These are phyloP conservation scores for Cephaloascus albidus DNA, from an alignment of 805 yeast species.

Conservation along the genomic window DNA sequence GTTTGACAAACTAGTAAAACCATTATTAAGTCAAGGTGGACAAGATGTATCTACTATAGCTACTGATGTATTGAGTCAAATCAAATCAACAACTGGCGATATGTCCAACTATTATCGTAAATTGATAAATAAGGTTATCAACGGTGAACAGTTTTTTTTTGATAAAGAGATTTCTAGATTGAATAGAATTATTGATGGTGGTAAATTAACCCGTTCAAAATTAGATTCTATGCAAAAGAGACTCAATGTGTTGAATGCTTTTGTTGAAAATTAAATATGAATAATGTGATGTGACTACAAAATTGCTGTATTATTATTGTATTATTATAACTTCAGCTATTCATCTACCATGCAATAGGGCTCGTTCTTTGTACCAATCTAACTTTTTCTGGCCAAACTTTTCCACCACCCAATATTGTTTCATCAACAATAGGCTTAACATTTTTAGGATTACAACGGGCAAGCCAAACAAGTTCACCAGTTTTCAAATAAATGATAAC, in stretches of 20 bases:
- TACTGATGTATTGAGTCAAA: constrained; percentile 1
- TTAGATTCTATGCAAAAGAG: constrained; percentile 43
- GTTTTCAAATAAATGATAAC: constrained; percentile 63
- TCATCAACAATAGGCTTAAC: constrained; percentile 68
- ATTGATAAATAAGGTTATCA: constrained; percentile 31
- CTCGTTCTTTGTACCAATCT: constrained; percentile 49
- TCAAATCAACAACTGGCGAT: not conserved
- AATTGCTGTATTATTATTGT: too few species aligned
- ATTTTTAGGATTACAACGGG: constrained; percentile 72
- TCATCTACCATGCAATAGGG: constrained; percentile 51
- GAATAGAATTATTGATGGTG: constrained; percentile 25
- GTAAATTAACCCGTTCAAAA: constrained; percentile 26
- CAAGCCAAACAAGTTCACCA: constrained; percentile 84
- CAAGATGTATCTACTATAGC: constrained; percentile 3
- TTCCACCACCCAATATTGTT: constrained; percentile 57
- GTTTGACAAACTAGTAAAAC: constrained; percentile 9
- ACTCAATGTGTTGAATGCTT: constrained; percentile 31
- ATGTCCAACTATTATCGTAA: constrained; percentile 37
- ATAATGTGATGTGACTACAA: too few species aligned
- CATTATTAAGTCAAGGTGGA: not conserved
- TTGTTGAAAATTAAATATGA: too few species aligned
- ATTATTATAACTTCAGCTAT: too few species aligned
- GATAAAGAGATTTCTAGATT: constrained; percentile 37
- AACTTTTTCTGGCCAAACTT: constrained; percentile 62
- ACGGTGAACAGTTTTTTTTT: constrained; percentile 35